Conservation (phyloP, 108 stramenopile species). For the Skeletonema grethae region DNA sequence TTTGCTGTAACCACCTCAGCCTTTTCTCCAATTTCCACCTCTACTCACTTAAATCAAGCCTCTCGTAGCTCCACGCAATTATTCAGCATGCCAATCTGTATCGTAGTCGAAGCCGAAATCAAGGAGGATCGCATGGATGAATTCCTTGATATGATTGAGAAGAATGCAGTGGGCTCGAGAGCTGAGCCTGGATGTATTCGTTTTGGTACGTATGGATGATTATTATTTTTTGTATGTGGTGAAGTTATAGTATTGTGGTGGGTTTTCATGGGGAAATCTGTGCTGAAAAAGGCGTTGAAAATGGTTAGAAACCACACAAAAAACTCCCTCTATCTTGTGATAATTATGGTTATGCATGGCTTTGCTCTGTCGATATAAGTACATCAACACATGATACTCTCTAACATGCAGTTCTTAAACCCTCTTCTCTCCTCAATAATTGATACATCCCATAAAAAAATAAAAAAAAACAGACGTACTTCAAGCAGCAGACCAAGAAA, state of each 20-base stretch:
- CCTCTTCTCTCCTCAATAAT: no score
- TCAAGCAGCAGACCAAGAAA: conserved; percentile 63
- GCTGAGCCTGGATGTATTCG: conserved; percentile 84
- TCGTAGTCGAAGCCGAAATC: conserved; percentile 84
- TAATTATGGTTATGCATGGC: no score
- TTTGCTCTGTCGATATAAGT: no score
- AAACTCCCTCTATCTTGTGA: no score
- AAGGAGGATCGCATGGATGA: conserved; percentile 80
- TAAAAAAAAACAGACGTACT: conserved; percentile 61
- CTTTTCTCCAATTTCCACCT: conserved; percentile 14
- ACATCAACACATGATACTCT: no score
- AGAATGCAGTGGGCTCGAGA: conserved; percentile 72
- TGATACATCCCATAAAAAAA: no score
- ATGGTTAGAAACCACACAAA: no score
- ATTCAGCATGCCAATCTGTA: conserved; percentile 58
- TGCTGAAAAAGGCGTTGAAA: no score
- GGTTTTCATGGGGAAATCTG: no score
- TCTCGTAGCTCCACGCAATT: conserved; percentile 1
- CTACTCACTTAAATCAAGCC: not conserved
- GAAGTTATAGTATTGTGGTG: not conserved
- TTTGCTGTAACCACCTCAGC: conserved; percentile 18
- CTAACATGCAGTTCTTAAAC: no score
- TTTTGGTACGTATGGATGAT: conserved; percentile 58
- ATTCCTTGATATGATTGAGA: conserved; percentile 78
- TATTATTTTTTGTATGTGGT: not conserved